Percentiles rank a stretch among this genome's conserved stretches.
phyloP scores from a whole-genome alignment of 768 basidiomycete species.

The Suillus subaureus region DNA sequence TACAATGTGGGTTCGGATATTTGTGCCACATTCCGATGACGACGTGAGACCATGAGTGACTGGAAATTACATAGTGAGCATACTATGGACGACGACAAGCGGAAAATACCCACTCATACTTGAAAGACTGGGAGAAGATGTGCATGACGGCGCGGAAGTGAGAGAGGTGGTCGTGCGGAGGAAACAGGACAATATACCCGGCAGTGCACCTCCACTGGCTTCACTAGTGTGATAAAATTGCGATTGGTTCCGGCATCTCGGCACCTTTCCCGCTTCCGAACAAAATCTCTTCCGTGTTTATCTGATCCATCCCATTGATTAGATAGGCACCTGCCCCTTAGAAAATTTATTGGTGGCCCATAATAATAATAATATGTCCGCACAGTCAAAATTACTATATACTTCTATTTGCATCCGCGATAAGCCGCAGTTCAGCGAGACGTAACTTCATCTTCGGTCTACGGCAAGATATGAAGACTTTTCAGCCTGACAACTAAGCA shows the following conservation, averaged over 20 bases:
- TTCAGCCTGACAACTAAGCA: conserved; percentile 1
- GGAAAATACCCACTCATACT: conserved; percentile 68
- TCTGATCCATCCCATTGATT: neutral
- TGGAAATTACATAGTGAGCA: conserved; percentile 33
- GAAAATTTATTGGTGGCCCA: neutral
- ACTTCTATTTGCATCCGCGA: conserved; percentile 30
- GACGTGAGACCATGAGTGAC: conserved; percentile 90
- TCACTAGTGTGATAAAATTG: conserved; percentile 5
- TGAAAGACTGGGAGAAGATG: conserved; percentile 83
- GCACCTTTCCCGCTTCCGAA: neutral
- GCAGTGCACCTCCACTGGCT: conserved; percentile 15
- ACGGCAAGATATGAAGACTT: conserved; percentile 8
- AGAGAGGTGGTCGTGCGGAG: conserved; percentile 27
- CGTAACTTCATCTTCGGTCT: conserved; percentile 84
- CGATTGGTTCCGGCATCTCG: conserved; percentile 32
- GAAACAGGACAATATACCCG: conserved; percentile 13
- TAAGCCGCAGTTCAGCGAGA: conserved; percentile 64
- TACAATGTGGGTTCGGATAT: conserved; percentile 92
- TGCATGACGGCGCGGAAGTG: conserved; percentile 56
- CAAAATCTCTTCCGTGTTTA: neutral
- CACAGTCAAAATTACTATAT: conserved; percentile 3
- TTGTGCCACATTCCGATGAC: conserved; percentile 94
- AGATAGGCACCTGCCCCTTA: neutral
- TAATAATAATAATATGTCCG: neutral
- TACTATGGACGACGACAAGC: conserved; percentile 6